These are phyloP conservation scores for Zea mays DNA, from an alignment of 176 grass and related monocot species.

Conservation along the genomic window DNA sequence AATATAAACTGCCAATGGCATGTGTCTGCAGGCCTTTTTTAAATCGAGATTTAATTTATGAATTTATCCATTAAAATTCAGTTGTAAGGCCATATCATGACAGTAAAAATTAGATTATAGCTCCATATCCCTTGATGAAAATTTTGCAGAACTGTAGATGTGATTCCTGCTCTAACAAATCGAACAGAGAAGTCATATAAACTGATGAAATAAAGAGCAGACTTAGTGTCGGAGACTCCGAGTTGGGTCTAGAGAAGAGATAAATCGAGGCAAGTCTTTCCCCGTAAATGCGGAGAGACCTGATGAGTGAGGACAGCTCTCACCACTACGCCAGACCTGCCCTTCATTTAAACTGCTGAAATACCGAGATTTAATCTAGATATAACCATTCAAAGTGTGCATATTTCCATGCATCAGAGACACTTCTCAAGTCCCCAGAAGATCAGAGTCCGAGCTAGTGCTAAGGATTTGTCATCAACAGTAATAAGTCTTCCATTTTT, in stretches of 20 bases:
- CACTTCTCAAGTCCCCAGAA: background rate
- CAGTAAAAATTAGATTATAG: background rate
- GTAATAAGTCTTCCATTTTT: background rate
- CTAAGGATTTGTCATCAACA: background rate
- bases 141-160: background rate
- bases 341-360: background rate
- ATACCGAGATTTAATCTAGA: background rate
- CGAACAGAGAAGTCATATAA: background rate
- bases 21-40: no score
- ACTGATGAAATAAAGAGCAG: no score
- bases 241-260: no score
- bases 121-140: background rate
- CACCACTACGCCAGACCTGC: no score
- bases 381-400: background rate
- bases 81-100: background rate
- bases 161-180: background rate
- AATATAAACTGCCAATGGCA: background rate
- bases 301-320: no score
- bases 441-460: background rate
- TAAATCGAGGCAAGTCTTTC: no score
- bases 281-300: no score
- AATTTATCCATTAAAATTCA: background rate
- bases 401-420: background rate
- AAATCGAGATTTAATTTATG: slow-evolving; percentile 1
- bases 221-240: no score